A percentile compares a stretch with the other conserved stretches of the same genome.
These are phyloP conservation scores for Epichloe baconii DNA, from an alignment of 2,329 filamentous ascomycete species.

Conservation along the genomic window DNA sequence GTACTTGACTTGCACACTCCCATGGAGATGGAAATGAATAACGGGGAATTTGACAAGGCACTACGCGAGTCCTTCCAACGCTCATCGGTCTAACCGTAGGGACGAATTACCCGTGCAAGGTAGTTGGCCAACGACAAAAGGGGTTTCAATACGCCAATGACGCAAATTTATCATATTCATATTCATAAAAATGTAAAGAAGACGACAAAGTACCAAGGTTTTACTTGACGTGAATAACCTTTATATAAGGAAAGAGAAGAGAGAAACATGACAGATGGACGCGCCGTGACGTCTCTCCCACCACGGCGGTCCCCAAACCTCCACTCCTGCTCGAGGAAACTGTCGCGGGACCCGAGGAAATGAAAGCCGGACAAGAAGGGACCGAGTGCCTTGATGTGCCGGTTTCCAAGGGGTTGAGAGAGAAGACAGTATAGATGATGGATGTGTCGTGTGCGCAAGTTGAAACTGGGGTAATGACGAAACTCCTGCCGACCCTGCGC, in stretches of 20 bases:
- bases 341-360: conserved; percentile 31
- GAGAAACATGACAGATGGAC: conserved; percentile 13
- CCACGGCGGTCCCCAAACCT: conserved; percentile 29
- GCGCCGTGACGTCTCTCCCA: conserved; percentile 49
- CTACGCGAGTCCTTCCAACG: too few relatives aligned
- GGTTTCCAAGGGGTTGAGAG: conserved; percentile 34
- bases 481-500: conserved; percentile 7
- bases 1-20: too few relatives aligned
- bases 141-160: conserved; percentile 7
- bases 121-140: too few relatives aligned
- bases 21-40: too few relatives aligned
- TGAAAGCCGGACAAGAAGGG: not conserved
- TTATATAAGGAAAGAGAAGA: not conserved
- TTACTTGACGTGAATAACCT: not conserved
- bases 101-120: too few relatives aligned
- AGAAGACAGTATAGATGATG: conserved; percentile 48
- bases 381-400: not conserved
- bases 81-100: too few relatives aligned
- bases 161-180: conserved; percentile 14
- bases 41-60: too few relatives aligned
- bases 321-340: conserved; percentile 22
- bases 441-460: not conserved
- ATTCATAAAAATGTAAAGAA: conserved; percentile 11
- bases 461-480: conserved; percentile 8
- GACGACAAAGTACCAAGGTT: conserved; percentile 2